Evolutionary conservation across 495 filamentous ascomycete genomes (phyloP).

Genomic region (Tuber brumale): DNA sequence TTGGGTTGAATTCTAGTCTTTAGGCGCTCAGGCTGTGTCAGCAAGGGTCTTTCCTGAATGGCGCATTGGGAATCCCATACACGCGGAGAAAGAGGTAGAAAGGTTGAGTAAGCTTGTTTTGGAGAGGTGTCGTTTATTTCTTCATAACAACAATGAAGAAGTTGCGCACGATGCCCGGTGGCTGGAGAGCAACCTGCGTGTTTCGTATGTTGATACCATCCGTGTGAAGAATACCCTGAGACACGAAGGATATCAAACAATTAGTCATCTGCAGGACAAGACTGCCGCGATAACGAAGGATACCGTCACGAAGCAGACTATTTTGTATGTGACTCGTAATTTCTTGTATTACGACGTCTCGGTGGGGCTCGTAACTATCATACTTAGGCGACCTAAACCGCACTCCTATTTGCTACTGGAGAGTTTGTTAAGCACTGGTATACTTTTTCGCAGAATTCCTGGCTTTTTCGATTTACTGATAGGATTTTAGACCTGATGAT

Average conservation of each 20-base stretch:
- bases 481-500: conserved; percentile 58
- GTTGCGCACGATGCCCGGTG: conserved; percentile 79
- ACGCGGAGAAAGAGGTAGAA: conserved; percentile 48
- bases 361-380: conserved; percentile 66
- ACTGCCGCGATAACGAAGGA: conserved; percentile 32
- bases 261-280: conserved; percentile 28
- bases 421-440: conserved; percentile 66
- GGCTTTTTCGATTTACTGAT: neutral
- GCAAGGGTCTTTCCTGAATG: conserved; percentile 57
- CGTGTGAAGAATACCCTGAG: conserved; percentile 65
- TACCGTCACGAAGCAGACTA: conserved; percentile 42
- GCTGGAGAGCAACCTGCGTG: conserved; percentile 76
- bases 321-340: conserved; percentile 56
- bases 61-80: conserved; percentile 48
- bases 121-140: conserved; percentile 79
- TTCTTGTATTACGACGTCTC: conserved; percentile 86
- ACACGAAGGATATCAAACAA: conserved; percentile 42
- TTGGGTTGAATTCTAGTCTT: conserved; percentile 30
- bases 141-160: conserved; percentile 62
- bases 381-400: conserved; percentile 76
- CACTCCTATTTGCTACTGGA: conserved; percentile 81
- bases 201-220: conserved; percentile 69
- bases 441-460: neutral
- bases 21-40: conserved; percentile 56
- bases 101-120: conserved; percentile 66